Evolutionary conservation across 2,329 filamentous ascomycete genomes (phyloP), one percentile per base, ranked within the genome.

Genomic region (Xylaria sp.): DNA sequence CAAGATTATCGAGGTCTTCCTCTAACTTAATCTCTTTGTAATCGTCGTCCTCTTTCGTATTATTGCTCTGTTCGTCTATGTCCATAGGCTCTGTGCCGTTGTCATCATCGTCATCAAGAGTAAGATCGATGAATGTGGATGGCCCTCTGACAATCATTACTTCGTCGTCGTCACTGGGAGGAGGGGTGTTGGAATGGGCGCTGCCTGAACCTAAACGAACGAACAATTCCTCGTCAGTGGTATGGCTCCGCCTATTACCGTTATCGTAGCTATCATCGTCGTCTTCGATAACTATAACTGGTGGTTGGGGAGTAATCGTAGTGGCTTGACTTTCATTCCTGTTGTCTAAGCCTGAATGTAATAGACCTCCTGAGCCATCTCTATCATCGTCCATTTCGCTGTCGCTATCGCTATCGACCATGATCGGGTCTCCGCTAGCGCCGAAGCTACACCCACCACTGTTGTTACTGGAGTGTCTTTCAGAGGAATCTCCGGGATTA

Each of bases 201-300:
- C 27, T 56, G 22, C 36, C 20, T 33, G 67, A 67, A 22, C 64
- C 60, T 2, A 60, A 56, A 27, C 15, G 36, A n/a, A 69, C 38
- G 38, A 69, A 69, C 31, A 66, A 44, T 1, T 9, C 49, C 1
- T 54, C 58, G 5, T 57, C 47, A 5, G 36, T 61, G 17, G 44
- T 49, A 6, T 6, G 11, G 11, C 25, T 31, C 11, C n/a, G 17
- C 20, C 4, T 33, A 11, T 4, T 15, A 9, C 15, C 20, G 5
- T 9, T 5, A 2, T 33, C 10, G 22, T 57, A n/a, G 20, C 49
- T 3, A 15, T 53, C 22, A 5, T 68, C 63, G 29, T 67, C 61
- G 3, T 70, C 66, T 13, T 51, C 47, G 29, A 62, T 65, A 4
- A 61, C 31, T 36, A 67, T 55, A 15, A 50, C 27, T 2, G 2